Evolutionary conservation across 2,329 filamentous ascomycete species (phyloP).

Genomic region (Trichoderma sp.): DNA sequence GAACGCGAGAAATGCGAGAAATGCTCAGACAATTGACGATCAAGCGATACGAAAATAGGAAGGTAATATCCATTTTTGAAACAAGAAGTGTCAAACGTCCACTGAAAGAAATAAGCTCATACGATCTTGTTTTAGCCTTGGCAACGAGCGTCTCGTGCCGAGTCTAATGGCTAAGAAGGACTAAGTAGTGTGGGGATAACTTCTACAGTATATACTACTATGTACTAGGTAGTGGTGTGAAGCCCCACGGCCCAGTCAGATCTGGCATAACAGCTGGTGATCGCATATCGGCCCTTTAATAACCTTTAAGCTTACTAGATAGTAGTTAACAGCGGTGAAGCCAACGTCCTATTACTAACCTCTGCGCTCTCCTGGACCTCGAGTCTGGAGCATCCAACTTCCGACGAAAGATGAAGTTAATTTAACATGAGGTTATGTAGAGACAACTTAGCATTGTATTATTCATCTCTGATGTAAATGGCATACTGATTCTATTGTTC

Average conservation of each 20-base stretch:
- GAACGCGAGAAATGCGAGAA: not conserved
- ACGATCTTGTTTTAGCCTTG: not conserved
- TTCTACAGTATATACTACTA: not conserved
- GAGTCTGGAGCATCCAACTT: not conserved
- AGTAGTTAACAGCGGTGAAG: not conserved
- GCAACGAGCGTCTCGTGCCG: not conserved
- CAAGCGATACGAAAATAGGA: conserved; percentile 1
- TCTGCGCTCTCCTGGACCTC: not conserved
- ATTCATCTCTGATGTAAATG: not conserved
- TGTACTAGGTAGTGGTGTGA: not conserved
- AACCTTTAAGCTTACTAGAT: not conserved
- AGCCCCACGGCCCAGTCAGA: not conserved
- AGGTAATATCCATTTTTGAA: not conserved
- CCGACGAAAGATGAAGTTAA: not conserved
- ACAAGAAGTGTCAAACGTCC: not conserved
- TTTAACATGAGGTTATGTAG: not conserved
- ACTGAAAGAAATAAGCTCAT: not conserved
- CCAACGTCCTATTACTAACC: not conserved
- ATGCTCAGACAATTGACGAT: not conserved
- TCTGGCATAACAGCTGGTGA: not conserved
- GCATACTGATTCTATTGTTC: not conserved
- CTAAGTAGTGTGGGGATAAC: not conserved
- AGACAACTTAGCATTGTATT: not conserved
- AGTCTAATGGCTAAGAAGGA: not conserved
- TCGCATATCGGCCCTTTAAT: not conserved